Evolutionary conservation across 2,329 filamentous ascomycete species (phyloP).

Genomic region (Verticillium nubilum): DNA sequence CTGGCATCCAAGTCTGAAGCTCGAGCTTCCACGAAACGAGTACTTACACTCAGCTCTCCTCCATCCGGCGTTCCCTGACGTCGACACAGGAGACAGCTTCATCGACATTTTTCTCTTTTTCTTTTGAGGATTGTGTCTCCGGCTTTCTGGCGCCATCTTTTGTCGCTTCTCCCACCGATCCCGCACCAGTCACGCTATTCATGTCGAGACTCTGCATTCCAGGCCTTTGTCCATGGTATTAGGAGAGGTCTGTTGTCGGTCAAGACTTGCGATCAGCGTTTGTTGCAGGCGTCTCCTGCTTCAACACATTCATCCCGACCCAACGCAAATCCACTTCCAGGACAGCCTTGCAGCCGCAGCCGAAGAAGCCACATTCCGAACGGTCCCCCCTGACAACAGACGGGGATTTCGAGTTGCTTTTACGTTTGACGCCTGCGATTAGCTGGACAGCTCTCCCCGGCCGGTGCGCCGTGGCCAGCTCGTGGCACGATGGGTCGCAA

Average conservation of each 20-base stretch:
- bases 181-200: not conserved
- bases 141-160: not conserved
- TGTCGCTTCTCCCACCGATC: not conserved
- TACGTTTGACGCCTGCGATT: not conserved
- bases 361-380: not conserved
- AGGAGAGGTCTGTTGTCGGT: not conserved
- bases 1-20: not conserved
- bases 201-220: not conserved
- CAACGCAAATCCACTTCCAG: constrained; percentile 19
- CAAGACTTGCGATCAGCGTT: not conserved
- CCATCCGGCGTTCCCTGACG: not conserved
- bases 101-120: not conserved
- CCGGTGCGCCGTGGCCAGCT: not conserved
- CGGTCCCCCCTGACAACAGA: not conserved
- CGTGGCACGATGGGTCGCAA: constrained; percentile 43
- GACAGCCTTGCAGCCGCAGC: constrained; percentile 16
- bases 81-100: not conserved
- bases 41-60: not conserved
- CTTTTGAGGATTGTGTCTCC: not conserved
- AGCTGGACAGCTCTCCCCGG: not conserved
- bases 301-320: not conserved
- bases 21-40: not conserved
- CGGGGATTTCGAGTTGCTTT: not conserved
- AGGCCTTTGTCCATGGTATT: not conserved
- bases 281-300: not conserved